Conservation (phyloP, 2,329 filamentous ascomycete species). For the Pseudogymnoascus sp. region DNA sequence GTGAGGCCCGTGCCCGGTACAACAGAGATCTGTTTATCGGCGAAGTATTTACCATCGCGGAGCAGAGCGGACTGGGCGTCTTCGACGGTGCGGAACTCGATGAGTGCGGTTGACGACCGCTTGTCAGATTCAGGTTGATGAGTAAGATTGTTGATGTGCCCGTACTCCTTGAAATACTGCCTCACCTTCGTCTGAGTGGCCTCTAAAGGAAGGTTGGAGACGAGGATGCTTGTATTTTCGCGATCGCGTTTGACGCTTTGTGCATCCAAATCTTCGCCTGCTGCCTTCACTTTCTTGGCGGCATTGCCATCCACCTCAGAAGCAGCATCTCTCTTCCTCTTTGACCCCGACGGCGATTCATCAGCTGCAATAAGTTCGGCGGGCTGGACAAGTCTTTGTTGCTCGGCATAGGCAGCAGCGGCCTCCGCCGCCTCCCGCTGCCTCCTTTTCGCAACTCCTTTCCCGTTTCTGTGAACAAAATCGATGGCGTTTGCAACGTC, state of each 20-base stretch:
- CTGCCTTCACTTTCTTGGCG: constrained; percentile 59
- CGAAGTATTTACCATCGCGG: constrained; percentile 72
- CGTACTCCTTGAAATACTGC: constrained; percentile 89
- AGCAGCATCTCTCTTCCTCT: constrained; percentile 68
- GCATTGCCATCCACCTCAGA: constrained; percentile 42
- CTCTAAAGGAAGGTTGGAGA: constrained; percentile 66
- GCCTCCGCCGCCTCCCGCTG: constrained; percentile 58
- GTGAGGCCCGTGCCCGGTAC: constrained; percentile 70
- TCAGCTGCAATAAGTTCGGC: constrained; percentile 26
- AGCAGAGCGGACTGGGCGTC: constrained; percentile 77
- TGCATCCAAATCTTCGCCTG: constrained; percentile 24
- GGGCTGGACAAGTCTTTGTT: constrained; percentile 26
- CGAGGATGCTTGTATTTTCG: constrained; percentile 79
- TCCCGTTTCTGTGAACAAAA: constrained; percentile 62
- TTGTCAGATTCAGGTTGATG: constrained; percentile 55
- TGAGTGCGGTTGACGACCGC: constrained; percentile 61
- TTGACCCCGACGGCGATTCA: constrained; percentile 41
- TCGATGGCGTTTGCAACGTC: constrained; percentile 69
- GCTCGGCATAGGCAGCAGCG: constrained; percentile 43
- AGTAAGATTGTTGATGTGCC: constrained; percentile 71
- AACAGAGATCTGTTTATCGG: constrained; percentile 66
- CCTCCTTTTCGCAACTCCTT: constrained; percentile 55
- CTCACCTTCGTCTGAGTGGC: constrained; percentile 66
- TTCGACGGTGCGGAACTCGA: constrained; percentile 77
- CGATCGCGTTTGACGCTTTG: constrained; percentile 66